A percentile compares a stretch with the other conserved stretches of the same genome.
phyloP scores from a whole-genome alignment of 495 filamentous ascomycete genomes.

The Eremomyces bilateralis region DNA sequence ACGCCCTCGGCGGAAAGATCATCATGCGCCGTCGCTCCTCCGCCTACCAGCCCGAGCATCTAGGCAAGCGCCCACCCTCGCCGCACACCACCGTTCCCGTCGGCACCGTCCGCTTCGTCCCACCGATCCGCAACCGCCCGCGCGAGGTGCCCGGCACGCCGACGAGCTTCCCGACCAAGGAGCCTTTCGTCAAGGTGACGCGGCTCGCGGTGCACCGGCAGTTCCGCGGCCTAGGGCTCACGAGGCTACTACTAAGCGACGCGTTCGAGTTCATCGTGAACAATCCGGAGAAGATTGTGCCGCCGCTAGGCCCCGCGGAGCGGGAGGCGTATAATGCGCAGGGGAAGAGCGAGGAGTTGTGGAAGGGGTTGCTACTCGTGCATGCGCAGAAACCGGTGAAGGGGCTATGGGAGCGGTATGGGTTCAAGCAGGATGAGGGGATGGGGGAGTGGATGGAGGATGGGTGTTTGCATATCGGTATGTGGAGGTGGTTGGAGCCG shows the following conservation, averaged over 20 bases:
- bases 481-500: constrained; percentile 34
- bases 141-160: background rate
- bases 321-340: constrained; percentile 7
- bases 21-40: too few relatives aligned
- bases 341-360: constrained; percentile 16
- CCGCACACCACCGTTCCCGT: constrained; percentile 40
- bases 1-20: too few relatives aligned
- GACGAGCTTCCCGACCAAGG: constrained; percentile 23
- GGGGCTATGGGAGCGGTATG: constrained; percentile 36
- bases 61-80: constrained; percentile 61
- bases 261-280: constrained; percentile 37
- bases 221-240: constrained; percentile 42
- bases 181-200: constrained; percentile 60
- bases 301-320: constrained; percentile 9
- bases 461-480: constrained; percentile 65
- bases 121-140: background rate
- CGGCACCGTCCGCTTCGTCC: background rate
- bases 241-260: constrained; percentile 35
- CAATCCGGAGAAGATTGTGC: constrained; percentile 27
- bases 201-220: constrained; percentile 43
- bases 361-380: constrained; percentile 48
- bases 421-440: constrained; percentile 45
- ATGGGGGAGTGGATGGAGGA: constrained; percentile 70
- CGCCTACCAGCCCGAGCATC: too few relatives aligned
- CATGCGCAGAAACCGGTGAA: constrained; percentile 50